A percentile compares a stretch with the other conserved stretches of the same genome.
Conservation (phyloP, 176 grass and related monocot genomes). For the Puya raimondii region DNA sequence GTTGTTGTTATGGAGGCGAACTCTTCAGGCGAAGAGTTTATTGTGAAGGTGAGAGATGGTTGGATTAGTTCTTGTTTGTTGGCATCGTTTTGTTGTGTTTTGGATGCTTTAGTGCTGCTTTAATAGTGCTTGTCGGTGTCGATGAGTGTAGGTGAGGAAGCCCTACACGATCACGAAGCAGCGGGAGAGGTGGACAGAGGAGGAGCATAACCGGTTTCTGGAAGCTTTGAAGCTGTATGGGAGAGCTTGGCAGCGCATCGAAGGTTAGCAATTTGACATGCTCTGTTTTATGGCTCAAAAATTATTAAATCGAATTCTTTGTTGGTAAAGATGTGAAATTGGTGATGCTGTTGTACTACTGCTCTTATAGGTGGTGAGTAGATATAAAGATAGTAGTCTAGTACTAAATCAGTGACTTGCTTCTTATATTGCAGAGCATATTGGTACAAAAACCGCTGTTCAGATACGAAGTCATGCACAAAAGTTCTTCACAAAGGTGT, state of each 20-base stretch:
- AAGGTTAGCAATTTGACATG: slow-evolving; percentile 42
- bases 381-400: background rate
- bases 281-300: slow-evolving; percentile 1
- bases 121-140: background rate
- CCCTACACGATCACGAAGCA: slow-evolving; percentile 97
- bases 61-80: background rate
- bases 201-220: slow-evolving; percentile 83
- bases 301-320: background rate
- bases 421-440: slow-evolving; percentile 60
- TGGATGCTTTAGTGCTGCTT: slow-evolving; percentile 13
- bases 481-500: slow-evolving; percentile 99
- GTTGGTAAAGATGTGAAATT: slow-evolving; percentile 4
- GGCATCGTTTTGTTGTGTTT: slow-evolving; percentile 12
- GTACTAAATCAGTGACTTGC: slow-evolving; percentile 10
- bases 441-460: slow-evolving; percentile 94
- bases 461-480: slow-evolving; percentile 99
- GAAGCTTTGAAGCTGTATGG: slow-evolving; percentile 94
- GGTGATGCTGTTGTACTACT: background rate
- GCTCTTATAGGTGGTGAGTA: no score
- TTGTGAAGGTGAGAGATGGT: slow-evolving; percentile 64
- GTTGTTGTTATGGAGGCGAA: slow-evolving; percentile 56
- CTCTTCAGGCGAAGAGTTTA: slow-evolving; percentile 61
- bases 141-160: slow-evolving; percentile 61
- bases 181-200: slow-evolving; percentile 90
- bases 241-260: slow-evolving; percentile 95